Evolutionary conservation across 768 basidiomycete species (phyloP).

Genomic region (Hemileccinum impolitum): DNA sequence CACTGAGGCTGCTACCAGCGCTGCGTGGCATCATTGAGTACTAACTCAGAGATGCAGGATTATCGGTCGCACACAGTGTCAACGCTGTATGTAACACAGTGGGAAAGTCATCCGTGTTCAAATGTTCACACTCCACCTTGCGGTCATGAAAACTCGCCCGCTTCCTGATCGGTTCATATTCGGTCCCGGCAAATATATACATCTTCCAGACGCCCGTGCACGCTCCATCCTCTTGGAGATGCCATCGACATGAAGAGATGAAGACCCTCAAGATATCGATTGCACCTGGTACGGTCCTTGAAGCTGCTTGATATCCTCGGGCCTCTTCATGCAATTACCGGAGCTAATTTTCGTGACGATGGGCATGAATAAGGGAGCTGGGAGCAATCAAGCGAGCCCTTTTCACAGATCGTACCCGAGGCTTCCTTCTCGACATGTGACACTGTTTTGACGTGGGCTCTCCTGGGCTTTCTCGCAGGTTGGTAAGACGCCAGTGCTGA

Average conservation of each 20-base stretch:
- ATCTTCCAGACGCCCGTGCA: no score
- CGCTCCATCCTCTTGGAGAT: no score
- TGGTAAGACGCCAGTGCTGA: background rate
- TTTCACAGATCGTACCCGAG: background rate
- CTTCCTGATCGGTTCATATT: no score
- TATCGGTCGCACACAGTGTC: background rate
- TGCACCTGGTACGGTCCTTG: no score
- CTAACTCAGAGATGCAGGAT: no score
- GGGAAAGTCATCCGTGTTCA: background rate
- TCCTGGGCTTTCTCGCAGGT: background rate
- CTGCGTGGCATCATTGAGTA: no score
- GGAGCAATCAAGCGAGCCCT: background rate
- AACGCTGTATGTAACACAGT: background rate
- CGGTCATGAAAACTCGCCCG: background rate
- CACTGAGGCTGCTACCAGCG: no score
- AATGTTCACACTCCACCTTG: background rate
- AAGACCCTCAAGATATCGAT: no score
- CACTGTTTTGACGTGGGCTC: constrained; percentile 2
- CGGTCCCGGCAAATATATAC: no score
- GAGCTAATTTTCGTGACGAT: background rate
- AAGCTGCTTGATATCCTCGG: no score
- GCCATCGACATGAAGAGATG: no score
- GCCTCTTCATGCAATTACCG: background rate
- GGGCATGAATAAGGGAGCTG: background rate
- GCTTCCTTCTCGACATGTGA: constrained; percentile 2